Conservation (phyloP, 257 asterid genomes). For the Anisodus tanguticus region DNA sequence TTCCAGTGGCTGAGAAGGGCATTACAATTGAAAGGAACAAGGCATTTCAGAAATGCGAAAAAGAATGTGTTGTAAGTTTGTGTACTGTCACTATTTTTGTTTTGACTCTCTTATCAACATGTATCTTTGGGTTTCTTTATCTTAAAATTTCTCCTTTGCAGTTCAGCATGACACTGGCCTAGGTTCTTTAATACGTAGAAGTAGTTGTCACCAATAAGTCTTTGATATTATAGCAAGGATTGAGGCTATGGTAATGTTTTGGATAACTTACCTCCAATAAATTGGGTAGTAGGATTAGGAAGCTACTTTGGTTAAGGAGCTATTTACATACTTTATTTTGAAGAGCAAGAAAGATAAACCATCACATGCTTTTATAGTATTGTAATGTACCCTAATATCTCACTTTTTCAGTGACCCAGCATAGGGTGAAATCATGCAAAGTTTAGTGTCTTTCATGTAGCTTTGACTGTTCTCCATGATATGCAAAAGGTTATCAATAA, state of each 20-base stretch:
- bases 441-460: not conserved
- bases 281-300: not conserved
- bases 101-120: conserved; percentile 10
- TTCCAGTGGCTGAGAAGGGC: conserved; percentile 65
- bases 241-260: conserved; percentile 15
- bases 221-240: not conserved
- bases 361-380: not conserved
- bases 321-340: not conserved
- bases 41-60: conserved; percentile 64
- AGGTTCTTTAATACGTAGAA: not conserved
- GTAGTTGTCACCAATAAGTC: not conserved
- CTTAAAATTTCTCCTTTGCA: not conserved
- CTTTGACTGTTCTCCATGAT: not conserved
- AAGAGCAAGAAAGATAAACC: not conserved
- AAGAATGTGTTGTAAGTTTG: conserved; percentile 81
- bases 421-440: not conserved
- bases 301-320: not conserved
- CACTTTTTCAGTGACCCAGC: not conserved
- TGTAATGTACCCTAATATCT: not conserved
- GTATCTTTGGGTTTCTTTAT: not conserved
- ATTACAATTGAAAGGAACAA: conserved; percentile 68
- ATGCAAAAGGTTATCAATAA: not conserved
- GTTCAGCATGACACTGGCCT: not conserved
- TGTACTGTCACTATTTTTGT: not conserved
- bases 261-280: not conserved